These are phyloP conservation scores for Euphorbia schlechtendalii DNA, from an alignment of 441 rosid genomes.

Conservation along the genomic window DNA sequence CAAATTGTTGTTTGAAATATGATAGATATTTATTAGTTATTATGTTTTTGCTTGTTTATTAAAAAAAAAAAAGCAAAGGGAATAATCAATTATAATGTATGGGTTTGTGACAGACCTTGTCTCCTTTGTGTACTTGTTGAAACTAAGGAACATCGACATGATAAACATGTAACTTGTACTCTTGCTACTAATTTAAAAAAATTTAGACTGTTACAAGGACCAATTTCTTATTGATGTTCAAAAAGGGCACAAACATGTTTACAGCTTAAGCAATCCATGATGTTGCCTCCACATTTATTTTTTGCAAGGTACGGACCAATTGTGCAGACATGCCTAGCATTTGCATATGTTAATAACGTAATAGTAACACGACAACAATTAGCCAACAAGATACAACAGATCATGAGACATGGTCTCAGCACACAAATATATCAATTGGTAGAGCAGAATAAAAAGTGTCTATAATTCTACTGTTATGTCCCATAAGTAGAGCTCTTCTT, in stretches of 20 bases:
- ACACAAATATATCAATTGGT: background rate
- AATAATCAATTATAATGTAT: too few species aligned
- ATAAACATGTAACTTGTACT: too few species aligned
- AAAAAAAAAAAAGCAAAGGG: too few species aligned
- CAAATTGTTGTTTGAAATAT: too few species aligned
- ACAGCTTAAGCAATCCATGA: background rate
- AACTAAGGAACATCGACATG: too few species aligned
- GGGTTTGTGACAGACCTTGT: too few species aligned
- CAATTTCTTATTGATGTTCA: background rate
- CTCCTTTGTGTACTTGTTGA: too few species aligned
- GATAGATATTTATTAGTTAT: too few species aligned
- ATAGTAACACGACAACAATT: background rate
- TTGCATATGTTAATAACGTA: background rate
- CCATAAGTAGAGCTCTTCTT: constrained; percentile 52
- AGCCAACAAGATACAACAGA: too few species aligned
- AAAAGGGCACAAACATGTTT: background rate
- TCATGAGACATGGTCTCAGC: background rate
- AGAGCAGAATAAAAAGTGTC: background rate
- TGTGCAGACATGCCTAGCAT: background rate
- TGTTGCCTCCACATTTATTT: background rate
- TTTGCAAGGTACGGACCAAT: background rate
- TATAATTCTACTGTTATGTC: constrained; percentile 30
- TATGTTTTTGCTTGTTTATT: too few species aligned
- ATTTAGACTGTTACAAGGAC: background rate
- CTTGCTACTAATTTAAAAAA: too few species aligned